These are phyloP conservation scores for Lantana camara DNA, from an alignment of 257 asterid species.

Conservation along the genomic window DNA sequence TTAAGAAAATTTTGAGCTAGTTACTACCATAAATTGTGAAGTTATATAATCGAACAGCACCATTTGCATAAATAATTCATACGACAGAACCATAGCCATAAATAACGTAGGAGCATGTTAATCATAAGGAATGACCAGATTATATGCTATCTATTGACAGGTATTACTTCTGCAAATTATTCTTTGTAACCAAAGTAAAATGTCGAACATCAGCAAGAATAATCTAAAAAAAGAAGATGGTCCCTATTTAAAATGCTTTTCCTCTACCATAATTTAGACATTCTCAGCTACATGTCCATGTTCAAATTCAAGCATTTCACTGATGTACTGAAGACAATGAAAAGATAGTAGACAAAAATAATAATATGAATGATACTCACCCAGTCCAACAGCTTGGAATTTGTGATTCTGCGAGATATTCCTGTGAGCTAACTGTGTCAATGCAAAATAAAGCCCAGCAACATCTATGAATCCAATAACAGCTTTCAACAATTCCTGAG, in stretches of 20 bases:
- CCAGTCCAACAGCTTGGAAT: constrained; percentile 99
- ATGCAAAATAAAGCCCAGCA: constrained; percentile 94
- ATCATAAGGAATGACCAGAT: neutral
- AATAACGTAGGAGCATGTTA: neutral
- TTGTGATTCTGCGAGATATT: constrained; percentile 97
- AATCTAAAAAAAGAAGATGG: neutral
- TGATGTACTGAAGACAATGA: neutral
- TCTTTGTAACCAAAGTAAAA: neutral
- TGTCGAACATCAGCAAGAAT: too few species aligned
- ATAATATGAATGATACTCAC: constrained; percentile 46
- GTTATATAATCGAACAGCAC: too few species aligned
- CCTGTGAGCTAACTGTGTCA: constrained; percentile 95
- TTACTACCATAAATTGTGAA: too few species aligned
- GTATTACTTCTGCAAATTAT: neutral
- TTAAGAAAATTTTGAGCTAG: too few species aligned
- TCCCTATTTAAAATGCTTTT: too few species aligned
- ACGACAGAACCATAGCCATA: neutral
- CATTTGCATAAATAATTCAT: neutral
- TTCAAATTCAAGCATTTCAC: neutral
- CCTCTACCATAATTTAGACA: too few species aligned
- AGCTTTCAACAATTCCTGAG: constrained; percentile 91
- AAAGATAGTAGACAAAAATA: neutral
- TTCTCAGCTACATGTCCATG: neutral
- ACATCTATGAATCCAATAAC: constrained; percentile 93
- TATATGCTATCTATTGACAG: neutral